Conservation (phyloP, 495 filamentous ascomycete genomes). For the Cetradonia linearis region DNA sequence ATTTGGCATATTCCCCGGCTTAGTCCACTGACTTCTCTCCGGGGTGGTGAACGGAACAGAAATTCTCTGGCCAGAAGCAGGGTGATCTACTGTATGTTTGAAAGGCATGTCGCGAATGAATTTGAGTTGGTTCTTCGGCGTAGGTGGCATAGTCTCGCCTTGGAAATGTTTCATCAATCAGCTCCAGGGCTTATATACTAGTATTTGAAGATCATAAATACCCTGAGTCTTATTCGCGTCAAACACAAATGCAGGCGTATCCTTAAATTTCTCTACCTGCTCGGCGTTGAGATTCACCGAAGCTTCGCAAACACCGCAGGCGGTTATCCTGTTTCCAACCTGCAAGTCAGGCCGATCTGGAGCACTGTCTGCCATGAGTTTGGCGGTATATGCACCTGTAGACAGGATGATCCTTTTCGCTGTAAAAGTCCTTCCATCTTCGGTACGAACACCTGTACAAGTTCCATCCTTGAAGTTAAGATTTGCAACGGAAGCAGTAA, state of each 20-base stretch:
- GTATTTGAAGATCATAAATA: not conserved
- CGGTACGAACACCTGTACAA: slow-evolving; percentile 41
- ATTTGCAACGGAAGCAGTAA: slow-evolving; percentile 36
- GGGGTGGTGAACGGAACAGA: slow-evolving; percentile 39
- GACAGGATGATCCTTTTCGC: slow-evolving; percentile 43
- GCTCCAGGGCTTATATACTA: not conserved
- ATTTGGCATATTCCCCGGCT: slow-evolving; percentile 5
- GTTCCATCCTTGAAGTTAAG: slow-evolving; percentile 35
- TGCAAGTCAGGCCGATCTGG: slow-evolving; percentile 37
- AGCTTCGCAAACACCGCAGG: slow-evolving; percentile 46
- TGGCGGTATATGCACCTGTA: slow-evolving; percentile 50
- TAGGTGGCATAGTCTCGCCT: slow-evolving; percentile 28
- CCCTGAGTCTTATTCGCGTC: slow-evolving; percentile 13
- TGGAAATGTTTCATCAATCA: not conserved
- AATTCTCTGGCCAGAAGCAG: slow-evolving; percentile 32
- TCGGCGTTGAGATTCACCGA: slow-evolving; percentile 31
- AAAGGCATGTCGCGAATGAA: slow-evolving; percentile 33
- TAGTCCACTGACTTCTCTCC: slow-evolving; percentile 40
- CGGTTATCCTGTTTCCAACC: slow-evolving; percentile 42
- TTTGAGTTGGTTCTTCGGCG: slow-evolving; percentile 21
- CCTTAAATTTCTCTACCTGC: slow-evolving; percentile 25
- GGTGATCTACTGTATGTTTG: slow-evolving; percentile 33
- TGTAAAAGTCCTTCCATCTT: slow-evolving; percentile 31
- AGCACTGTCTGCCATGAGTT: slow-evolving; percentile 46
- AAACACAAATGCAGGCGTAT: slow-evolving; percentile 29